phyloP scores from a whole-genome alignment of 768 basidiomycete species.

The Lanmaoa rubissima region DNA sequence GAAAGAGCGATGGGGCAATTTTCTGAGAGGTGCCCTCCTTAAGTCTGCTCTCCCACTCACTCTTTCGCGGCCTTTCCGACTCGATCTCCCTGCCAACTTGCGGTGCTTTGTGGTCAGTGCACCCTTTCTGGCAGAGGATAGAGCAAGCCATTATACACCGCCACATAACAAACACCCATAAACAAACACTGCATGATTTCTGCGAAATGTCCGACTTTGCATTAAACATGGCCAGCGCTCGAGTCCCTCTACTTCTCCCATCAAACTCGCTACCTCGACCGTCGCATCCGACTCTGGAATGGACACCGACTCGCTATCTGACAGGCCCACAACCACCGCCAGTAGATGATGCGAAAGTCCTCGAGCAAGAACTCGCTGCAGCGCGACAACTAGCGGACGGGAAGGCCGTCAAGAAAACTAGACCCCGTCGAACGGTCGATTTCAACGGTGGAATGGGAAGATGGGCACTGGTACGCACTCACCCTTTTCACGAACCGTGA shows the following conservation, averaged over 20 bases:
- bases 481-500: no score
- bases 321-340: conserved; percentile 74
- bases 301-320: conserved; percentile 72
- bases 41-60: conserved; percentile 5
- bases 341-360: conserved; percentile 68
- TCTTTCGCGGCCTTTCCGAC: conserved; percentile 12
- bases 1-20: conserved; percentile 13
- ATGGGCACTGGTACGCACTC: conserved; percentile 73
- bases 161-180: conserved; percentile 18
- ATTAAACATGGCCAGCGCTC: conserved; percentile 15
- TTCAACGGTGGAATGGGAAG: conserved; percentile 87
- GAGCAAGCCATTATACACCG: conserved; percentile 1
- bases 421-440: conserved; percentile 92
- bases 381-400: conserved; percentile 74
- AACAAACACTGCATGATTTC: neutral
- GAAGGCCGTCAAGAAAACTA: conserved; percentile 83
- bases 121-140: neutral
- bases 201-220: no score
- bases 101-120: conserved; percentile 32
- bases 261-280: conserved; percentile 37
- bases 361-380: conserved; percentile 78
- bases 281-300: conserved; percentile 52
- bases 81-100: conserved; percentile 15
- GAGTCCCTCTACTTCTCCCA: conserved; percentile 58
- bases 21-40: conserved; percentile 8